phyloP scores from a whole-genome alignment of 805 yeast genomes.

The Cyberlindnera mississippiensis region DNA sequence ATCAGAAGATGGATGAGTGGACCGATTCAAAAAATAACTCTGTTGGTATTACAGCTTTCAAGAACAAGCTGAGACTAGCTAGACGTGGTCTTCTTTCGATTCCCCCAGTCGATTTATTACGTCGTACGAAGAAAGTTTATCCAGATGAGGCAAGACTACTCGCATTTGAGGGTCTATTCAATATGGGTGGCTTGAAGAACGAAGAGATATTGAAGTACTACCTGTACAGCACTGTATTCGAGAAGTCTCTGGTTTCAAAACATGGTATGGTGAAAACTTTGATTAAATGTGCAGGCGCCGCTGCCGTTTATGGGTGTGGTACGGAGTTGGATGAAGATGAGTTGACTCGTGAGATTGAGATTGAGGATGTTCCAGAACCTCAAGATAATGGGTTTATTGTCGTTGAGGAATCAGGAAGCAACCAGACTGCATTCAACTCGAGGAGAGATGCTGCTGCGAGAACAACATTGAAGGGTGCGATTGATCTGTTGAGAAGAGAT shows the following conservation, averaged over 20 bases:
- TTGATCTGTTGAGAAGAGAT: conserved; percentile 59
- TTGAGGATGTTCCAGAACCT: conserved; percentile 7
- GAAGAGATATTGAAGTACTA: conserved; percentile 55
- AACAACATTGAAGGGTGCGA: conserved; percentile 58
- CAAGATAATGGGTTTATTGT: conserved; percentile 42
- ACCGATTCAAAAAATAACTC: conserved; percentile 64
- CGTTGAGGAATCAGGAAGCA: conserved; percentile 52
- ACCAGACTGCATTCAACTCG: conserved; percentile 36
- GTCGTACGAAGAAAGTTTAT: conserved; percentile 45
- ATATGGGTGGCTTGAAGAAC: conserved; percentile 76
- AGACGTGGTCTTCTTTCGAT: conserved; percentile 49
- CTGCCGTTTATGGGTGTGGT: conserved; percentile 62
- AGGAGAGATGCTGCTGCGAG: conserved; percentile 67
- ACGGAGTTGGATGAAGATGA: conserved; percentile 64
- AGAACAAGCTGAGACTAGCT: conserved; percentile 57
- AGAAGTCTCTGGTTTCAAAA: conserved; percentile 49
- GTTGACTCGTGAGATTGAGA: conserved; percentile 29
- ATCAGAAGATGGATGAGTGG: conserved; percentile 81
- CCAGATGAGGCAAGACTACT: conserved; percentile 52
- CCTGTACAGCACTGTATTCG: conserved; percentile 53
- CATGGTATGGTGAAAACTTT: conserved; percentile 46
- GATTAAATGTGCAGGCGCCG: conserved; percentile 51
- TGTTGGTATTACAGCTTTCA: conserved; percentile 53
- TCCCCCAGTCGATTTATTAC: conserved; percentile 50
- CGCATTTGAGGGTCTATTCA: conserved; percentile 67